Conservation (phyloP, 768 basidiomycete genomes). For the Mycena chlorophos region DNA sequence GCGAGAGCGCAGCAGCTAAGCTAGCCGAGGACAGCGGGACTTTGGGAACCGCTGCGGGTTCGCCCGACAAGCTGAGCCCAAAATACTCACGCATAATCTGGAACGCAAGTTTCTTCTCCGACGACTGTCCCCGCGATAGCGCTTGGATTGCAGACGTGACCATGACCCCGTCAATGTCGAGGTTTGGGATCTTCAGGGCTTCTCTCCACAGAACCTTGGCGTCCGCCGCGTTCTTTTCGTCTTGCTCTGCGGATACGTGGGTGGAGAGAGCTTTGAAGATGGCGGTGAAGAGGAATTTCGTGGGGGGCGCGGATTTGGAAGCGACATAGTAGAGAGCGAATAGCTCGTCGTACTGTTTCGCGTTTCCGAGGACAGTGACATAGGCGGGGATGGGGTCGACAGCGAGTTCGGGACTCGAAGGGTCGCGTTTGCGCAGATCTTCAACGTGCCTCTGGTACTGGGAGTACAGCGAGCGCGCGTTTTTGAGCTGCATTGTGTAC, state of each 20-base stretch:
- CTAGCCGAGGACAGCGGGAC: slow-evolving; percentile 47
- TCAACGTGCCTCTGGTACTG: slow-evolving; percentile 54
- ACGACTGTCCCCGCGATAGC: slow-evolving; percentile 52
- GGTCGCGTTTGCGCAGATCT: slow-evolving; percentile 49
- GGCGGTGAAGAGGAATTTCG: slow-evolving; percentile 61
- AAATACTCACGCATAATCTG: slow-evolving; percentile 62
- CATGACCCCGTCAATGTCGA: slow-evolving; percentile 55
- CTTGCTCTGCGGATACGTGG: slow-evolving; percentile 26
- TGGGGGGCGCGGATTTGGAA: slow-evolving; percentile 60
- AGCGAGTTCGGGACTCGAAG: slow-evolving; percentile 48
- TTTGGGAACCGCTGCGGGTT: slow-evolving; percentile 37
- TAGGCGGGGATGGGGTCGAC: slow-evolving; percentile 57
- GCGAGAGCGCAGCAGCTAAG: slow-evolving; percentile 53
- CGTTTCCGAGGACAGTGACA: slow-evolving; percentile 64
- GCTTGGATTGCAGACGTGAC: slow-evolving; percentile 55
- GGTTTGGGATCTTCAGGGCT: slow-evolving; percentile 51
- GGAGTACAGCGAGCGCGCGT: slow-evolving; percentile 62
- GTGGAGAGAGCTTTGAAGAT: slow-evolving; percentile 56
- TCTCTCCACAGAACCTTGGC: slow-evolving; percentile 73
- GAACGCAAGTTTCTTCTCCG: slow-evolving; percentile 69
- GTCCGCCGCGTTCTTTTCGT: slow-evolving; percentile 55
- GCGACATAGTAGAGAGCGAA: slow-evolving; percentile 76
- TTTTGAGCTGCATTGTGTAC: slow-evolving; percentile 59
- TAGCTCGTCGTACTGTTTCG: slow-evolving; percentile 60
- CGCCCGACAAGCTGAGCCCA: slow-evolving; percentile 54